Evolutionary conservation across 2,329 filamentous ascomycete genomes (phyloP).

Genomic region (Septoria linicola): DNA sequence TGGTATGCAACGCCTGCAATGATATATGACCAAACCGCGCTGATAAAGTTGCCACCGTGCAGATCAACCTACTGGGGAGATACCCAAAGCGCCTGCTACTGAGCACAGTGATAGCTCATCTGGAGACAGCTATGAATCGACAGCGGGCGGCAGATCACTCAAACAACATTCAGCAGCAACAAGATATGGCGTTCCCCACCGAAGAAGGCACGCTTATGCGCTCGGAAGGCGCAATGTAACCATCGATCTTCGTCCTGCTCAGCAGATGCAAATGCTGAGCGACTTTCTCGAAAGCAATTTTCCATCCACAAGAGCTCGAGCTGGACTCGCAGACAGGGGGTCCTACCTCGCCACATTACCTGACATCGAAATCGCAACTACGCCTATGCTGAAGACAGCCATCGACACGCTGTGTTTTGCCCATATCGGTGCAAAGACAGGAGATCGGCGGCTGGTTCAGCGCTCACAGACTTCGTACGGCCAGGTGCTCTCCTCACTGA

Average conservation of each 20-base stretch:
- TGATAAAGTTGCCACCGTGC: background rate
- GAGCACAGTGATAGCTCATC: background rate
- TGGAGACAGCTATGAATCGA: background rate
- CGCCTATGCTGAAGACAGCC: constrained; percentile 10
- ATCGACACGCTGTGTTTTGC: constrained; percentile 17
- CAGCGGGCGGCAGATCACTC: no score
- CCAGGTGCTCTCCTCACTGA: constrained; percentile 8
- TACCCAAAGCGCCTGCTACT: background rate
- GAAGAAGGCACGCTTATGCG: background rate
- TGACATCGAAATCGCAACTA: constrained; percentile 14
- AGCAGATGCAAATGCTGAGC: constrained; percentile 17
- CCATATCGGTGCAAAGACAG: constrained; percentile 13
- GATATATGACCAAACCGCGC: no score
- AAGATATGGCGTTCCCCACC: background rate
- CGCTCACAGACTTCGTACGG: constrained; percentile 14
- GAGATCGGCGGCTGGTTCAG: constrained; percentile 12
- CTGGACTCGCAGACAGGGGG: constrained; percentile 13
- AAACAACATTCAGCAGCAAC: background rate
- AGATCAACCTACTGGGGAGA: background rate
- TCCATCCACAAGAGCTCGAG: constrained; percentile 13
- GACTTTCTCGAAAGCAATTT: constrained; percentile 15
- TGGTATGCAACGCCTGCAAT: background rate
- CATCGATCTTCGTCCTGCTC: constrained; percentile 7
- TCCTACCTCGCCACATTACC: constrained; percentile 15
- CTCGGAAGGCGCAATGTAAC: background rate